phyloP scores from a whole-genome alignment of 148 eudicot genomes.

The Vaccinium myrtillus region DNA sequence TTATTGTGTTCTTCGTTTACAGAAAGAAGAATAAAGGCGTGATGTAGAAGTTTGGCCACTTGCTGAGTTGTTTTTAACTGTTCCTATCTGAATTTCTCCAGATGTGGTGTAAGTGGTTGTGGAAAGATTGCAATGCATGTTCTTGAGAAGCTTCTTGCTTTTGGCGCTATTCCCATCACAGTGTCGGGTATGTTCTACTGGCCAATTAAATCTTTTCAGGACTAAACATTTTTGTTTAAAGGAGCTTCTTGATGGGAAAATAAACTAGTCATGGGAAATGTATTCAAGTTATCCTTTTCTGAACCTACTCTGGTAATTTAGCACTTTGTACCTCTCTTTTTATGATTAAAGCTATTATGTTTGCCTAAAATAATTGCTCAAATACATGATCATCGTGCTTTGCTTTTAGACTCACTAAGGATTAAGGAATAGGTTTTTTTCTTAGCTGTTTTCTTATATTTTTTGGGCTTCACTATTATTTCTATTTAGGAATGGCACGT shows the following conservation, averaged over 20 bases:
- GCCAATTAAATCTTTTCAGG: slow-evolving; percentile 1
- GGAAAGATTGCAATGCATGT: slow-evolving; percentile 99
- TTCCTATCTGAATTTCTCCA: slow-evolving; percentile 29
- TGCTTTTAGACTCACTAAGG: neutral
- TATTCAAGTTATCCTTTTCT: neutral
- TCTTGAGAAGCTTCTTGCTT: slow-evolving; percentile 88
- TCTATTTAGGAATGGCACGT: neutral
- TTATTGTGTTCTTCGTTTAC: neutral
- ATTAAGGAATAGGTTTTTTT: neutral
- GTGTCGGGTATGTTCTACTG: slow-evolving; percentile 70
- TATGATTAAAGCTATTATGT: neutral
- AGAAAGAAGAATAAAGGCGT: neutral
- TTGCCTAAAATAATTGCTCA: neutral
- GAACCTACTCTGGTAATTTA: neutral
- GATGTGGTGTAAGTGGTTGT: slow-evolving; percentile 98
- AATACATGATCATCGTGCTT: neutral
- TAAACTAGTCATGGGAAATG: neutral
- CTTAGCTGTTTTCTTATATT: neutral
- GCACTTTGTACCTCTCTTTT: neutral
- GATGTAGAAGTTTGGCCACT: neutral
- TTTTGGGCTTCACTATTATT: neutral
- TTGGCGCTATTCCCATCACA: slow-evolving; percentile 88
- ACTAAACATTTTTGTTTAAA: neutral
- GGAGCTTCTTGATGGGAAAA: neutral
- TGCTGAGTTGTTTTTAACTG: neutral